Percentiles rank a stretch among this genome's conserved stretches.
Evolutionary conservation across 139 green algal genomes (phyloP).

Genomic region (Ettlia oleoabundans): DNA sequence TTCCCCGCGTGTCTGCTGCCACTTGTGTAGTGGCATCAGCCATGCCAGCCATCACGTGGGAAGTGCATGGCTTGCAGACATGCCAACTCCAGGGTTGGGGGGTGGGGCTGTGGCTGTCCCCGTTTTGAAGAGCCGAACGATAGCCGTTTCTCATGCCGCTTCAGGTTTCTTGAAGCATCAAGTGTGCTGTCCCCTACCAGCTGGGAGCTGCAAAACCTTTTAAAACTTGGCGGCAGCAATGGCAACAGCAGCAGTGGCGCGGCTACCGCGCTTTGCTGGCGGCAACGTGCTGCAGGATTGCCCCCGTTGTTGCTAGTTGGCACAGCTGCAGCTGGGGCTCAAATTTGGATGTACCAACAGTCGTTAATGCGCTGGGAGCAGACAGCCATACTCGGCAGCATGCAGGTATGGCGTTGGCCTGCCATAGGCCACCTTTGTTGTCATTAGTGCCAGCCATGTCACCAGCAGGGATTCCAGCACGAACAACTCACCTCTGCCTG

Average conservation of each 20-base stretch:
- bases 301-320: slow-evolving; percentile 40
- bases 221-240: not conserved
- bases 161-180: slow-evolving; percentile 21
- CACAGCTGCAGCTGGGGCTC: not conserved
- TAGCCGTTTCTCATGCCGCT: too few species aligned
- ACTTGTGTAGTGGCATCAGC: too few species aligned
- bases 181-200: not conserved
- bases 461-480: too few species aligned
- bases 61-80: too few species aligned
- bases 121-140: too few species aligned
- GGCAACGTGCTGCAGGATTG: not conserved
- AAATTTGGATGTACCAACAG: slow-evolving; percentile 39
- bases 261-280: slow-evolving; percentile 21
- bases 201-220: slow-evolving; percentile 49
- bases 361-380: slow-evolving; percentile 38
- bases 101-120: too few species aligned
- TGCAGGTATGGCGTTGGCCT: not conserved
- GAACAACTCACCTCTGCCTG: not conserved
- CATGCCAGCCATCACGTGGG: too few species aligned
- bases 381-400: not conserved
- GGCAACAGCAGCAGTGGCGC: too few species aligned
- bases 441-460: too few species aligned
- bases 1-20: too few species aligned
- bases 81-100: too few species aligned
- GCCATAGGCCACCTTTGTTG: too few species aligned